phyloP scores from a whole-genome alignment of 2,329 filamentous ascomycete genomes.

The Onygenales sp. region DNA sequence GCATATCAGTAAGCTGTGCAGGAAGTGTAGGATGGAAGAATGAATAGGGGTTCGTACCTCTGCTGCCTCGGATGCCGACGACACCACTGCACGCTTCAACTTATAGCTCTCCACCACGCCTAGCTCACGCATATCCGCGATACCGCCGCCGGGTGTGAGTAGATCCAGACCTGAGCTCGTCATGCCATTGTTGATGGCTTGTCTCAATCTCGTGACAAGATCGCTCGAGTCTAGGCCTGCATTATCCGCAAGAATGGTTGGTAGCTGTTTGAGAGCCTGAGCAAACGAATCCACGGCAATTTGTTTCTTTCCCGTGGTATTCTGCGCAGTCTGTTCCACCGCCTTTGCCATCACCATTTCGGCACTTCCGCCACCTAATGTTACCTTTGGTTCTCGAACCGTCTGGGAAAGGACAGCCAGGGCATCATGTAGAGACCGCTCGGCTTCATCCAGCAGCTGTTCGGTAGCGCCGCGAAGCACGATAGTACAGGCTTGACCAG shows the following conservation, averaged over 20 bases:
- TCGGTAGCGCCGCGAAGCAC: constrained; percentile 93
- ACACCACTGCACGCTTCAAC: constrained; percentile 95
- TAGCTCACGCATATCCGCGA: constrained; percentile 89
- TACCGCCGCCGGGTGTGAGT: constrained; percentile 77
- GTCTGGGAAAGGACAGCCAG: constrained; percentile 94
- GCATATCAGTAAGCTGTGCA: constrained; percentile 10
- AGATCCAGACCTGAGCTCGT: constrained; percentile 86
- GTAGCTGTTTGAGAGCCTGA: constrained; percentile 78
- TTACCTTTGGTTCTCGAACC: constrained; percentile 86
- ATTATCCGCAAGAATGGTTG: constrained; percentile 95
- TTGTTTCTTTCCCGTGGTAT: constrained; percentile 94
- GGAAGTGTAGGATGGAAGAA: not conserved
- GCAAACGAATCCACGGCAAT: constrained; percentile 87
- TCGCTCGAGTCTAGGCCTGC: constrained; percentile 93
- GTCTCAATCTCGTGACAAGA: constrained; percentile 80
- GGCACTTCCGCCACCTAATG: constrained; percentile 87
- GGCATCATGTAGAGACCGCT: constrained; percentile 91
- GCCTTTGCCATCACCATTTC: constrained; percentile 99
- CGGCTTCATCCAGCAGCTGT: constrained; percentile 92
- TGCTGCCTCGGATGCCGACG: constrained; percentile 88
- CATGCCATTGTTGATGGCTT: constrained; percentile 90
- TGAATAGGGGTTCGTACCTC: constrained; percentile 54
- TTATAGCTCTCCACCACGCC: constrained; percentile 98
- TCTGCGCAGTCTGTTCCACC: constrained; percentile 84
- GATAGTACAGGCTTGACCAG: constrained; percentile 89